Evolutionary conservation across 192 early-diverging fungal species (phyloP).

Genomic region (Coemansia sp.): DNA sequence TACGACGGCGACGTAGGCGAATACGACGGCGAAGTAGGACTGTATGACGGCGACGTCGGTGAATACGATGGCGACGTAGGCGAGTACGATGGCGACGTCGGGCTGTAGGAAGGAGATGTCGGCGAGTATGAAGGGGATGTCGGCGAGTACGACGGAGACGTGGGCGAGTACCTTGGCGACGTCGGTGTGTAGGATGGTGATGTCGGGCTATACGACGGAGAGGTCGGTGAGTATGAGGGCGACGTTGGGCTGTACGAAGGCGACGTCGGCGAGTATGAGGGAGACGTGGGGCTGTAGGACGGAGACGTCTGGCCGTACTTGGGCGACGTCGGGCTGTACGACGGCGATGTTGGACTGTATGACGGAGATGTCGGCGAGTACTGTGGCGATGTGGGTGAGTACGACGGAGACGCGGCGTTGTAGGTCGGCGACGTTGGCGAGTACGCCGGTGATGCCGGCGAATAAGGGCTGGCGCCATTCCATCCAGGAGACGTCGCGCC

Average conservation of each 20-base stretch:
- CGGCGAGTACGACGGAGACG: conserved; percentile 50
- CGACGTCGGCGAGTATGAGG: conserved; percentile 61
- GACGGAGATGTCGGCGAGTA: conserved; percentile 68
- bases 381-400: conserved; percentile 64
- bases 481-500: conserved; percentile 65
- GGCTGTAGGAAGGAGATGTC: conserved; percentile 12
- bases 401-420: conserved; percentile 68
- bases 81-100: conserved; percentile 13
- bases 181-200: conserved; percentile 80
- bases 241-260: conserved; percentile 76
- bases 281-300: conserved; percentile 64
- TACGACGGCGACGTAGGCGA: conserved; percentile 57
- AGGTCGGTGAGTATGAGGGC: conserved; percentile 74
- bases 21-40: conserved; percentile 56
- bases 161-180: conserved; percentile 69
- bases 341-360: conserved; percentile 62
- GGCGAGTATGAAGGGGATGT: conserved; percentile 30
- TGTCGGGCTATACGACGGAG: conserved; percentile 78
- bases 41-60: conserved; percentile 64
- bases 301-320: conserved; percentile 63
- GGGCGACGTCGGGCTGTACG: conserved; percentile 68
- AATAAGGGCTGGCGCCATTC: conserved; percentile 60
- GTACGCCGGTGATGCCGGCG: conserved; percentile 60
- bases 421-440: conserved; percentile 77
- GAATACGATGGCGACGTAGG: conserved; percentile 59